Conservation (phyloP, 192 early-diverging fungal species). For the Linnemannia exigua region DNA sequence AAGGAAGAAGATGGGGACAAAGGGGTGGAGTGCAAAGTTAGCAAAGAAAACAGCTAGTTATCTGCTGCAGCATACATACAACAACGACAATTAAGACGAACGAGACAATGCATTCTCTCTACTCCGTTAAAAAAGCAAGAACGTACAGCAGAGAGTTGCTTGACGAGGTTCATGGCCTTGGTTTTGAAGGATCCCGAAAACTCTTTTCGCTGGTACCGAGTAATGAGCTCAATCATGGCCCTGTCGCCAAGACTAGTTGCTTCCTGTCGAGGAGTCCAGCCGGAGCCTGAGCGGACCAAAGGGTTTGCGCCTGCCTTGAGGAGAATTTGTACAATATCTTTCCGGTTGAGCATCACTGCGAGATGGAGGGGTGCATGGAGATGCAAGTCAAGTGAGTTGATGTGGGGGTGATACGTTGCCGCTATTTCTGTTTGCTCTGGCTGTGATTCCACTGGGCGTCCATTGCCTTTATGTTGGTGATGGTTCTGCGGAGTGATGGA, state of each 20-base stretch:
- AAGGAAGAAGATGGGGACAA: neutral
- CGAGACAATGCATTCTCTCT: neutral
- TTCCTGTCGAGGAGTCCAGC: slow-evolving; percentile 51
- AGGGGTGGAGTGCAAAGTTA: neutral
- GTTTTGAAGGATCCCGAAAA: slow-evolving; percentile 46
- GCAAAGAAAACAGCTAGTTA: neutral
- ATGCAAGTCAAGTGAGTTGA: slow-evolving; percentile 49
- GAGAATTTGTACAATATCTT: slow-evolving; percentile 32
- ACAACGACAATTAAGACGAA: neutral
- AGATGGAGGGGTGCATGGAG: slow-evolving; percentile 46
- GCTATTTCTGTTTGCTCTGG: neutral
- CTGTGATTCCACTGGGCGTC: neutral
- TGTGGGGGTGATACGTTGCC: slow-evolving; percentile 24
- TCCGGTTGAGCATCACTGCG: slow-evolving; percentile 53
- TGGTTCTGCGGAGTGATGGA: slow-evolving; percentile 11
- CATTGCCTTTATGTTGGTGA: neutral
- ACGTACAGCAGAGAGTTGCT: slow-evolving; percentile 39
- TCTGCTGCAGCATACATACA: neutral
- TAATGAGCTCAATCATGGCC: slow-evolving; percentile 44
- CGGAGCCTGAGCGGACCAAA: slow-evolving; percentile 44
- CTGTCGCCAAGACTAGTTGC: slow-evolving; percentile 43
- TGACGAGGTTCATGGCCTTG: slow-evolving; percentile 52
- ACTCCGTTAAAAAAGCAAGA: neutral
- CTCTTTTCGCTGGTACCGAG: slow-evolving; percentile 43
- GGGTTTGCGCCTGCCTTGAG: slow-evolving; percentile 51